phyloP scores from a whole-genome alignment of 345 rosid species.

The Conringia planisiliqua region DNA sequence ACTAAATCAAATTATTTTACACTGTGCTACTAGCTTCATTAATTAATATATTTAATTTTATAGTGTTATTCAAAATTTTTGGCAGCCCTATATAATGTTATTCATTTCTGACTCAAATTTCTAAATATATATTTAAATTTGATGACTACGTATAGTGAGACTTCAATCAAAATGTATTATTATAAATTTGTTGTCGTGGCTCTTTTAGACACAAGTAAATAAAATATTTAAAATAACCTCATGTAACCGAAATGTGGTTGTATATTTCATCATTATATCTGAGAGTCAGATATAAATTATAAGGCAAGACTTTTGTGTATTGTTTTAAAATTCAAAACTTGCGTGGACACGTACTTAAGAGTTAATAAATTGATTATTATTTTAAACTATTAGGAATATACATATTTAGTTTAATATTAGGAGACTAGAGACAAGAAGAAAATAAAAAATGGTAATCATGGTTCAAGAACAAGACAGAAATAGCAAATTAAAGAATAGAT shows the following conservation, averaged over 20 bases:
- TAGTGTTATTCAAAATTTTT: background rate
- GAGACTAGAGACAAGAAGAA: background rate
- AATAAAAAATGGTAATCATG: too few relatives aligned
- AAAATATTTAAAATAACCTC: background rate
- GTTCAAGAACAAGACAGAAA: background rate
- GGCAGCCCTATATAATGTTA: background rate
- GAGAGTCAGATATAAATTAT: constrained; percentile 15
- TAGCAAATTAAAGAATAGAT: background rate
- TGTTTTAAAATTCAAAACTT: background rate
- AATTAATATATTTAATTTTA: background rate
- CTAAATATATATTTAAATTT: background rate
- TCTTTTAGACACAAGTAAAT: background rate
- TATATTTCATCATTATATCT: background rate
- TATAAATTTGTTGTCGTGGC: background rate
- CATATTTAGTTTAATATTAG: background rate
- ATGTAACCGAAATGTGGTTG: background rate
- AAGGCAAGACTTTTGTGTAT: background rate
- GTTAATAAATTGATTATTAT: background rate
- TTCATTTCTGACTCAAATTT: background rate
- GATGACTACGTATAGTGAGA: constrained; percentile 1
- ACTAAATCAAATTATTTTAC: background rate
- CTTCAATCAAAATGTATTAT: background rate
- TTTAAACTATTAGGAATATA: background rate
- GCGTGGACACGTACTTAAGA: constrained; percentile 8
- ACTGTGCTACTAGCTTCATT: background rate